Evolutionary conservation across 1,284 basidiomycete genomes (phyloP).

Genomic region (Cryptococcus sp.): DNA sequence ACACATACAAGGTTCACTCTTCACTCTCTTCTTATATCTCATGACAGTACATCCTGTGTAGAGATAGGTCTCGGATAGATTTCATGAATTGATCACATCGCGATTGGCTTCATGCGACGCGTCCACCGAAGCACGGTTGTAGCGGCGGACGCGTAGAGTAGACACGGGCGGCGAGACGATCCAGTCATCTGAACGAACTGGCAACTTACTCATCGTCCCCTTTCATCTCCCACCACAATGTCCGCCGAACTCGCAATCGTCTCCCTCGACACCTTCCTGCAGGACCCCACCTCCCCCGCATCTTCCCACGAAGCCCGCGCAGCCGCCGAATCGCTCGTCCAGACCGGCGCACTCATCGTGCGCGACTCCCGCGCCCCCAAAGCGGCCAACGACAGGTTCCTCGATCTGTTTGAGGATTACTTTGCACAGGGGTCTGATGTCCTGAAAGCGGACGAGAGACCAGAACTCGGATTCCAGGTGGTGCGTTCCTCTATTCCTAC

Average conservation of each 20-base stretch:
- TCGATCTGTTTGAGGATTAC: constrained; percentile 79
- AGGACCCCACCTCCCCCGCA: constrained; percentile 54
- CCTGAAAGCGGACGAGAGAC: constrained; percentile 70
- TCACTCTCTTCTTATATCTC: background rate
- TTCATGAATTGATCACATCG: constrained; percentile 1
- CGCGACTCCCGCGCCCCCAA: constrained; percentile 78
- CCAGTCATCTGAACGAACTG: background rate
- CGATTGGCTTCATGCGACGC: background rate
- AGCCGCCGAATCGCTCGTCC: constrained; percentile 75
- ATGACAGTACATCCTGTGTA: background rate
- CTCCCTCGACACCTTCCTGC: constrained; percentile 70
- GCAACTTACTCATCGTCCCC: background rate
- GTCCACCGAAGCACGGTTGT: background rate
- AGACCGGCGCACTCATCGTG: constrained; percentile 70
- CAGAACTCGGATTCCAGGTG: constrained; percentile 61
- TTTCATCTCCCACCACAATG: background rate
- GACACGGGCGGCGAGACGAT: background rate
- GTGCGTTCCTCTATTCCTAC: constrained; percentile 25
- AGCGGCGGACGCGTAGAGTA: background rate
- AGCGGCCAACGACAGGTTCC: constrained; percentile 70
- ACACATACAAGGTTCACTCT: background rate
- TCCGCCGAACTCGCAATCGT: constrained; percentile 60
- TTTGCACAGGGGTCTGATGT: constrained; percentile 66
- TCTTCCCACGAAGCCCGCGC: constrained; percentile 47
- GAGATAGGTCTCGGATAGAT: constrained; percentile 1